Base-by-base conservation (phyloP, 768 basidiomycete genomes). In the Lentinula sp. region DNA sequence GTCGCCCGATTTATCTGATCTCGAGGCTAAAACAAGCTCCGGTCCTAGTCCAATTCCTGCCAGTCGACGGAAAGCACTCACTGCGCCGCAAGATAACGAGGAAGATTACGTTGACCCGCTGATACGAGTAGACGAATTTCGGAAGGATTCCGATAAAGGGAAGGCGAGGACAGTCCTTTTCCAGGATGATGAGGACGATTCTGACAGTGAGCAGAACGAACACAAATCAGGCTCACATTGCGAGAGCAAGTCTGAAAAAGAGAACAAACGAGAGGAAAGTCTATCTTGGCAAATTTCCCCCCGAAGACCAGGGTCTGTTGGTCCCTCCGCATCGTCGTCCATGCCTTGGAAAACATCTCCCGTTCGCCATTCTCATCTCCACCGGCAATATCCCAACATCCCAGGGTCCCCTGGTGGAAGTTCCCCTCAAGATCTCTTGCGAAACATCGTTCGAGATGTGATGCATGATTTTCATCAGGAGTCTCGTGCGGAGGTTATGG, bases 391-490 rank as follows among this genome's bases (percentile, higher is more conserved):
- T 28, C 62, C 69, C 46, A 54, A 54, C 53, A 71, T 67, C 61
- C 75, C 66, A 64, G 70, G 68, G 40, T 70, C 67, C 1, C 68
- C 72, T 10, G 65, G 54, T 8, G 68, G 66, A 31, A 65, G 63
- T 34, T 67, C 74, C 5, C 79, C 84, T 15, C 84, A 88, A 53
- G 85, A 87, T 43, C 75, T 90, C 31, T 70, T 91, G 62, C 81
- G 83, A 59, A 78, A 78, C 23, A 83, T 89, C 58, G 81, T 91
- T 56, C 79, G 80, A 49, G 89, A 91, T 59, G 86, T 84, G 61
- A 84, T 91, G 84, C 82, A 79, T 64, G 89, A 91, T 64, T 87
- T 83, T 67, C 86, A 85, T 69, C 76, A 79, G 63, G 88, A 91
- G 69, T 85, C 83, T 23, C 80, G 81, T 66, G 77, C 81, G n/a